Evolutionary conservation across 805 yeast species (phyloP).

Genomic region (Blastobotrys americana): DNA sequence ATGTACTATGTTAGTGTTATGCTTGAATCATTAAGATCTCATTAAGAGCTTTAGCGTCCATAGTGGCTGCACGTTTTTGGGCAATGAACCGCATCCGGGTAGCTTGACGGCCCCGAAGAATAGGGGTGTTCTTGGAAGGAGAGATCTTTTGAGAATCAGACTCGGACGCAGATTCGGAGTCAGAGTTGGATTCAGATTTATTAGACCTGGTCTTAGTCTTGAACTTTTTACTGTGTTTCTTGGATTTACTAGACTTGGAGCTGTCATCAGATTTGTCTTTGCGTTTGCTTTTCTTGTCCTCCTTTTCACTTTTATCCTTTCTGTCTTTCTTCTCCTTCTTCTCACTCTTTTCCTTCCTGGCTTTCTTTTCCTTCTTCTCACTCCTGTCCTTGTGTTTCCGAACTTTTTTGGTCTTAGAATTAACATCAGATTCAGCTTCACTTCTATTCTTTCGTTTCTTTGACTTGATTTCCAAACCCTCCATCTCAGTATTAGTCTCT

Average conservation of each 20-base stretch:
- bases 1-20: constrained; percentile 5
- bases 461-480: constrained; percentile 23
- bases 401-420: constrained; percentile 20
- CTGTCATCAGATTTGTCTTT: constrained; percentile 24
- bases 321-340: constrained; percentile 27
- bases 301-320: constrained; percentile 27
- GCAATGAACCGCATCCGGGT: constrained; percentile 82
- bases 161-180: constrained; percentile 25
- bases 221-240: constrained; percentile 25
- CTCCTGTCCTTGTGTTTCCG: constrained; percentile 27
- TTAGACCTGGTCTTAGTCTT: constrained; percentile 27
- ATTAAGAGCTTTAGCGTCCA: constrained; percentile 80
- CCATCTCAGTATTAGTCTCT: constrained; percentile 20
- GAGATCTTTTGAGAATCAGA: constrained; percentile 26
- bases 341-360: constrained; percentile 22
- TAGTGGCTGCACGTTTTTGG: constrained; percentile 85
- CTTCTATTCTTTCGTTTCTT: constrained; percentile 22
- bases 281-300: constrained; percentile 25
- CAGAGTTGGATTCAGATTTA: constrained; percentile 27
- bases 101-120: constrained; percentile 51
- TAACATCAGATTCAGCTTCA: constrained; percentile 24
- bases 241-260: constrained; percentile 24
- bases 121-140: constrained; percentile 22
- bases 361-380: constrained; percentile 24
- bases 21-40: constrained; percentile 79